Percentiles rank a stretch among this genome's conserved stretches.
These are phyloP conservation scores for Termitomyces titanicus DNA, from an alignment of 768 basidiomycete genomes.

Conservation along the genomic window DNA sequence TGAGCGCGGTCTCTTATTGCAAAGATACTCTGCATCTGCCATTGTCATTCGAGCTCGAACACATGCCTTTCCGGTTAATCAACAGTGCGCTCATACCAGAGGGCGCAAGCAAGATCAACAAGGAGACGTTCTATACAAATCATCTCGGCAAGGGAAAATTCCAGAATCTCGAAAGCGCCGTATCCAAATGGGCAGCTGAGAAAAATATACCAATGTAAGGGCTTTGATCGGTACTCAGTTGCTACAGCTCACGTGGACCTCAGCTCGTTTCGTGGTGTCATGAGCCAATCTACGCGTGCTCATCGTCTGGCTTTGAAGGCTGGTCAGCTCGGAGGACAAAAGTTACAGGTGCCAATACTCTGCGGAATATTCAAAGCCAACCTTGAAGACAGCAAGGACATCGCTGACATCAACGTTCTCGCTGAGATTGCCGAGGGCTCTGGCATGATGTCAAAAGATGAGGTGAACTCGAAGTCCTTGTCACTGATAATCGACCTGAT, in stretches of 20 bases:
- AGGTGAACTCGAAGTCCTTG: constrained; percentile 40
- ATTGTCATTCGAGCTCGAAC: constrained; percentile 47
- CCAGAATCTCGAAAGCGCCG: constrained; percentile 33
- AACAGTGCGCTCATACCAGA: constrained; percentile 32
- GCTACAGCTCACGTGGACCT: constrained; percentile 2
- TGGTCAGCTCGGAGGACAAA: constrained; percentile 55
- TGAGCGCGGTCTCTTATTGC: constrained; percentile 45
- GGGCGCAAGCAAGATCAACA: constrained; percentile 34
- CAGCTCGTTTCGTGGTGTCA: constrained; percentile 56
- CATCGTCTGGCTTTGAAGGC: constrained; percentile 75
- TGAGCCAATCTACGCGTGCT: constrained; percentile 64
- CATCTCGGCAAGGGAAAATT: constrained; percentile 54
- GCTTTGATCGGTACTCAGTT: background rate
- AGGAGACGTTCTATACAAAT: constrained; percentile 36
- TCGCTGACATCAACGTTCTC: constrained; percentile 55
- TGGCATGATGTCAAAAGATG: constrained; percentile 53
- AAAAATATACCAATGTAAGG: constrained; percentile 58
- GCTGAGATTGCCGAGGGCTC: constrained; percentile 52
- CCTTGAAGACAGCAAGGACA: constrained; percentile 62
- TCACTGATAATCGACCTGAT: background rate
- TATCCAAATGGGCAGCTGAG: constrained; percentile 51
- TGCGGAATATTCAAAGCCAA: constrained; percentile 62
- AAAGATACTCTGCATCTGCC: constrained; percentile 45
- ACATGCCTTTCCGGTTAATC: constrained; percentile 49
- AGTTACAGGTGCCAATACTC: constrained; percentile 53